Evolutionary conservation across 2,329 filamentous ascomycete species (phyloP).

Genomic region (Trichoderma citrinoviride): DNA sequence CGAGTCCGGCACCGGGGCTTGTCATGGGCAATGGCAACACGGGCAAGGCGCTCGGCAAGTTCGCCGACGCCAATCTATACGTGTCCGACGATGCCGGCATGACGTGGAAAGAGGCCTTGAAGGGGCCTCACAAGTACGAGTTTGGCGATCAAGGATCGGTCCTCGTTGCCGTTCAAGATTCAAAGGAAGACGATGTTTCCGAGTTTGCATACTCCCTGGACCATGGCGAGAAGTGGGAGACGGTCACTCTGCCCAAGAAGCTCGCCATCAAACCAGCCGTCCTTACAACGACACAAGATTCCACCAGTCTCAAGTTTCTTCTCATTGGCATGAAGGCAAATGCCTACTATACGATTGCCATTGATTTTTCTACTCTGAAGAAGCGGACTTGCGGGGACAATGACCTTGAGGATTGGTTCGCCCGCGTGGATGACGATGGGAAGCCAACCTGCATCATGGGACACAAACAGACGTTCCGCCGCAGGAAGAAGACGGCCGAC

Average conservation of each 20-base stretch:
- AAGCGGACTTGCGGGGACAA: constrained; percentile 72
- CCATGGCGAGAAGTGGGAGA: constrained; percentile 82
- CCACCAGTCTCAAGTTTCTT: constrained; percentile 87
- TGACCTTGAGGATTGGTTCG: constrained; percentile 87
- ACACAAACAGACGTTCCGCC: constrained; percentile 80
- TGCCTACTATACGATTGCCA: constrained; percentile 64
- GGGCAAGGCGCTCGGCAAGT: constrained; percentile 68
- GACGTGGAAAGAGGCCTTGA: constrained; percentile 72
- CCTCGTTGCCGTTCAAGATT: constrained; percentile 78
- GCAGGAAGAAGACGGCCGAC: constrained; percentile 81
- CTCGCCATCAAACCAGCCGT: constrained; percentile 68
- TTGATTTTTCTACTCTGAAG: constrained; percentile 82
- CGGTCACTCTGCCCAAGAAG: constrained; percentile 62
- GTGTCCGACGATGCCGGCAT: constrained; percentile 89
- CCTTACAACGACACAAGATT: constrained; percentile 87
- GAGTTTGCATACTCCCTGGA: constrained; percentile 76
- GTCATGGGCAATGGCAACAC: constrained; percentile 94
- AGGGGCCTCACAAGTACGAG: constrained; percentile 90
- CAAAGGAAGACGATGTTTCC: constrained; percentile 56
- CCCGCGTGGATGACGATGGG: constrained; percentile 74
- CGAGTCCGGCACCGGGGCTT: constrained; percentile 87
- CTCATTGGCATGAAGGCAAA: constrained; percentile 63
- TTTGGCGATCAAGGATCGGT: constrained; percentile 93
- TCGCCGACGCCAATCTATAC: constrained; percentile 74
- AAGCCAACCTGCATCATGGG: constrained; percentile 92